phyloP scores from a whole-genome alignment of 2,329 filamentous ascomycete genomes.

The Chrysosporium keratinophilum region DNA sequence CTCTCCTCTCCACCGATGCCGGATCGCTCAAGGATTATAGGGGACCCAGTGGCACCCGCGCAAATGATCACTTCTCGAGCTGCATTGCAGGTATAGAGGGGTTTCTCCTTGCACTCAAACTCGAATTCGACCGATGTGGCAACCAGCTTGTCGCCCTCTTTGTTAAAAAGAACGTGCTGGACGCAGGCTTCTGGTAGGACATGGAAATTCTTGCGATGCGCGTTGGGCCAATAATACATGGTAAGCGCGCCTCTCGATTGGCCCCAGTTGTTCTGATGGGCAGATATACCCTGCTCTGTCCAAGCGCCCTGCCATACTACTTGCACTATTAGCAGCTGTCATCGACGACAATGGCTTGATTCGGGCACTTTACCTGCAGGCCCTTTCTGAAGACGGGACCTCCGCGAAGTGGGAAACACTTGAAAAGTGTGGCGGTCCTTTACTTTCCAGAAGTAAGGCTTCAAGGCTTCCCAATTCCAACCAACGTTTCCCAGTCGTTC shows the following conservation, averaged over 20 bases:
- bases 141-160: conserved; percentile 2
- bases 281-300: conserved; percentile 27
- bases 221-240: conserved; percentile 7
- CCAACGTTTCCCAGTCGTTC: conserved; percentile 21
- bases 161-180: background rate
- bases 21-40: conserved; percentile 50
- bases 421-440: background rate
- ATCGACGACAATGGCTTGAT: background rate
- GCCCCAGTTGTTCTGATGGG: background rate
- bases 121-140: conserved; percentile 40
- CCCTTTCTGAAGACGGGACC: background rate
- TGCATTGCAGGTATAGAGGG: conserved; percentile 25
- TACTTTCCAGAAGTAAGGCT: conserved; percentile 4
- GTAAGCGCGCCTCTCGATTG: conserved; percentile 16
- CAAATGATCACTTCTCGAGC: conserved; percentile 48
- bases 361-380: too few relatives aligned
- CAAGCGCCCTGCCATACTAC: conserved; percentile 19
- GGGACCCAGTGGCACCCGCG: conserved; percentile 49
- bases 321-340: background rate
- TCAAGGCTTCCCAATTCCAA: conserved; percentile 22
- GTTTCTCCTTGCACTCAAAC: conserved; percentile 30
- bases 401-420: background rate
- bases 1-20: conserved; percentile 46
- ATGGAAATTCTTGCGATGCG: conserved; percentile 1
- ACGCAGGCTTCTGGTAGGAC: background rate